Percentiles rank a stretch among this genome's conserved stretches.
Evolutionary conservation across 2,329 filamentous ascomycete species (phyloP).

Genomic region (Fusarium drepaniforme): DNA sequence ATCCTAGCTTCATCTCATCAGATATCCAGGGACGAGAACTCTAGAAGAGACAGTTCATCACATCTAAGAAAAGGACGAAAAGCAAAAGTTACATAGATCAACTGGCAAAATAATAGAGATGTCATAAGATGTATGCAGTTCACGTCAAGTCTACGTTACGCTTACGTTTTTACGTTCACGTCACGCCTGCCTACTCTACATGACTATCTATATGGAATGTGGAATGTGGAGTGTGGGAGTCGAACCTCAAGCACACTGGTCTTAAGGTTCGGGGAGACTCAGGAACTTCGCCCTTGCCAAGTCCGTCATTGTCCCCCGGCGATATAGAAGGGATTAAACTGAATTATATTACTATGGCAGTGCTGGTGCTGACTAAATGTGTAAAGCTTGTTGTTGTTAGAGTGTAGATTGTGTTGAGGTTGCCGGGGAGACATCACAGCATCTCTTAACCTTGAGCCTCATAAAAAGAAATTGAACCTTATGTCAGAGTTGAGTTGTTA

Average conservation of each 20-base stretch:
- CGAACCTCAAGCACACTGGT: neutral
- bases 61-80: no score
- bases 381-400: neutral
- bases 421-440: neutral
- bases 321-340: neutral
- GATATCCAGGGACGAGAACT: neutral
- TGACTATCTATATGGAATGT: neutral
- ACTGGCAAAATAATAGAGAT: neutral
- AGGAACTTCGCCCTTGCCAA: neutral
- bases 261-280: neutral
- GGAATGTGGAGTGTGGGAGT: neutral
- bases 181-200: neutral
- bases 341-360: neutral
- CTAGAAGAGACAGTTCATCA: no score
- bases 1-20: neutral
- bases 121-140: neutral
- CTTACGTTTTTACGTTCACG: neutral
- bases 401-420: neutral
- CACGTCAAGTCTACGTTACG: neutral
- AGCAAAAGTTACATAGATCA: neutral
- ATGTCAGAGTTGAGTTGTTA: constrained; percentile 9
- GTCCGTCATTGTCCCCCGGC: neutral
- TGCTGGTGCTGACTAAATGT: neutral
- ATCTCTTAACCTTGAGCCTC: neutral
- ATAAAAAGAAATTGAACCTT: neutral